Base-by-base conservation (phyloP, 2,329 filamentous ascomycete species). In the Lasiodiplodia gonubiensis region DNA sequence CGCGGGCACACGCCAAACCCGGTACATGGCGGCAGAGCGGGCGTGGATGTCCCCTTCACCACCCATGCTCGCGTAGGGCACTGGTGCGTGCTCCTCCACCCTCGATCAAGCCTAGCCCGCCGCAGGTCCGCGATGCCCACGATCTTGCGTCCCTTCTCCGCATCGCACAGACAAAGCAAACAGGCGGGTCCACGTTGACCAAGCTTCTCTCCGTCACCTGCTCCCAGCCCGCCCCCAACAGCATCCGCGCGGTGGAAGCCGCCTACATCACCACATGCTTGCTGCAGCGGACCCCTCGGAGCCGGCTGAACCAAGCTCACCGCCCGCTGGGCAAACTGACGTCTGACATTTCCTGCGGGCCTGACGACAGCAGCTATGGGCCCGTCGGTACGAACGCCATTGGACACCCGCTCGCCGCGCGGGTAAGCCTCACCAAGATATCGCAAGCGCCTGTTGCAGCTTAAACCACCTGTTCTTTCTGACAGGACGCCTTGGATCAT, bases 61-160 rank as follows among this genome's bases (percentile, higher is more conserved):
- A 64, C 49, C 51, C 61, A 64, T 54, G 48, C 35, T 21, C 21
- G 23, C 23, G 51, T 64, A 54, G n/a, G 61, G 51, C 61, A 64
- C 33, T 53, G 57, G 57, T 61, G 57, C 60, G 60, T 53, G 60
- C 61, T 53, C 35, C 61, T 35, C n/a, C 23, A 33, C 51, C 30
- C 61, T 53, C 21, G 37, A 54, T 64, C 27, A 23, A 51, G 61
- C 30, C 51, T 64, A 64, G 61, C 48, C 37, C 35, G 61, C 61
- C 61, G 61, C 61, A 64, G 61, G 61, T 64, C 61, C 61, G 51
- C 61, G 23, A 64, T 53, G 61, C 14, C 59, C 49, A 46, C 27
- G 46, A 63, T 63, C 59, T 63, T 51, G 46, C 42, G 8, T 51
- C 30, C 16, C n/a, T 63, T 63, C 59, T 63, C 59, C 59, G 59